Evolutionary conservation across 805 yeast genomes (phyloP).

Genomic region (Schwanniomyces occidentalis): DNA sequence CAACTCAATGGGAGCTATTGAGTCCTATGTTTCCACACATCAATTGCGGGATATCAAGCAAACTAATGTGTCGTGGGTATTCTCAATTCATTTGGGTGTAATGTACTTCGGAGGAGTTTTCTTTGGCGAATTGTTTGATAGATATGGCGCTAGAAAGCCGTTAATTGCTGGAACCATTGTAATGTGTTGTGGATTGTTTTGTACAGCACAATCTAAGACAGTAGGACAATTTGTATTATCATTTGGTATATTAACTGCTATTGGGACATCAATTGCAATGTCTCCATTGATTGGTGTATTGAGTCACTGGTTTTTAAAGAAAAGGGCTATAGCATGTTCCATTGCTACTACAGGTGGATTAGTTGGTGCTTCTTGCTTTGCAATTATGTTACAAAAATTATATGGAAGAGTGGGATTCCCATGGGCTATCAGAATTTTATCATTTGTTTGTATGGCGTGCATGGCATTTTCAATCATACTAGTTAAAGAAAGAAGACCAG

Average conservation of each 20-base stretch:
- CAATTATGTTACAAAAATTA: constrained; percentile 25
- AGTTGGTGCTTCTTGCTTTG: constrained; percentile 27
- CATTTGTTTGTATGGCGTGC: constrained; percentile 20
- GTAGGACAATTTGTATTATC: constrained; percentile 27
- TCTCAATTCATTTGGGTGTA: constrained; percentile 30
- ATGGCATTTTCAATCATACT: constrained; percentile 16
- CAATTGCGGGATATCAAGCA: constrained; percentile 19
- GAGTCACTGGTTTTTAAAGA: constrained; percentile 28
- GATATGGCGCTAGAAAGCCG: constrained; percentile 23
- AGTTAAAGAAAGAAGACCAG: constrained; percentile 19
- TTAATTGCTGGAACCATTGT: constrained; percentile 20
- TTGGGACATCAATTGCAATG: constrained; percentile 30
- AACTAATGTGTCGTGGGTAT: constrained; percentile 31
- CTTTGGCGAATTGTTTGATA: constrained; percentile 30
- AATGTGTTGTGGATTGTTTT: constrained; percentile 24
- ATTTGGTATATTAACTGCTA: constrained; percentile 26
- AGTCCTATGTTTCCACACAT: constrained; percentile 22
- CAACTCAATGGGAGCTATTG: constrained; percentile 29
- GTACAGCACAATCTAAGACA: constrained; percentile 23
- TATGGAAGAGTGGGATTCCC: constrained; percentile 26
- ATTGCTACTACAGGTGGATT: constrained; percentile 31
- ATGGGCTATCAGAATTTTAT: constrained; percentile 28
- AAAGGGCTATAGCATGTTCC: constrained; percentile 28
- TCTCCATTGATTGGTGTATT: constrained; percentile 27
- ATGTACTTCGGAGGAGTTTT: constrained; percentile 30